Conservation (phyloP, 1,284 basidiomycete species). For the Porogramme epimiltina region DNA sequence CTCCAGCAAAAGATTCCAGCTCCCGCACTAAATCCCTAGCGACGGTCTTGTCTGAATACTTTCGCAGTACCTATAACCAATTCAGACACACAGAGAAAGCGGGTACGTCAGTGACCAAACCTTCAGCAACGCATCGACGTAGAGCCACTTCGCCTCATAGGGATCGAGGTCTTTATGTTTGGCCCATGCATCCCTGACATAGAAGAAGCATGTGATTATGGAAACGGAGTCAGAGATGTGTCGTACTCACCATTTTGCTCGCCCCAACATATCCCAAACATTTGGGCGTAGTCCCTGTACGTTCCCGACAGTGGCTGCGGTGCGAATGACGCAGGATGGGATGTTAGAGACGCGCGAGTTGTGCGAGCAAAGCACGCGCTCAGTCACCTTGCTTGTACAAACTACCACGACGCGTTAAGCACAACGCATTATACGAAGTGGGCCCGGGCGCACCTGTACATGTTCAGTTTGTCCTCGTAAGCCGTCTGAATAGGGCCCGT, state of each 20-base stretch:
- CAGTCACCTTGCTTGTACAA: constrained; percentile 87
- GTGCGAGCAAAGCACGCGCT: constrained; percentile 1
- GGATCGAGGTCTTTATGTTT: constrained; percentile 83
- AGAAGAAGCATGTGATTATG: constrained; percentile 30
- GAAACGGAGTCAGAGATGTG: background rate
- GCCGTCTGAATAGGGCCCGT: constrained; percentile 95
- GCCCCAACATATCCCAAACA: constrained; percentile 89
- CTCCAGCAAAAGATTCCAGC: constrained; percentile 78
- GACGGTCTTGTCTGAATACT: constrained; percentile 81
- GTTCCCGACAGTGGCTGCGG: constrained; percentile 84
- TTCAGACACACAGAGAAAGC: background rate
- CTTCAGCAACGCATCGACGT: constrained; percentile 87
- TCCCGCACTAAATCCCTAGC: constrained; percentile 80
- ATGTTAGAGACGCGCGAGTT: constrained; percentile 8
- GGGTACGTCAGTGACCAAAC: constrained; percentile 39
- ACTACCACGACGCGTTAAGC: constrained; percentile 38
- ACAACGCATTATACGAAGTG: background rate
- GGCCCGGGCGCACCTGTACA: constrained; percentile 74
- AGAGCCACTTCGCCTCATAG: constrained; percentile 86
- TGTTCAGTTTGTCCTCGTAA: constrained; percentile 94
- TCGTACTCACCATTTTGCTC: constrained; percentile 84
- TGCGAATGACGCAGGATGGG: background rate
- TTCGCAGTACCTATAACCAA: constrained; percentile 68
- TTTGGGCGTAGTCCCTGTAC: constrained; percentile 81
- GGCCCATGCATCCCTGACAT: constrained; percentile 88